Conservation (phyloP, 768 basidiomycete species). For the Punctularia strigosozonata region DNA sequence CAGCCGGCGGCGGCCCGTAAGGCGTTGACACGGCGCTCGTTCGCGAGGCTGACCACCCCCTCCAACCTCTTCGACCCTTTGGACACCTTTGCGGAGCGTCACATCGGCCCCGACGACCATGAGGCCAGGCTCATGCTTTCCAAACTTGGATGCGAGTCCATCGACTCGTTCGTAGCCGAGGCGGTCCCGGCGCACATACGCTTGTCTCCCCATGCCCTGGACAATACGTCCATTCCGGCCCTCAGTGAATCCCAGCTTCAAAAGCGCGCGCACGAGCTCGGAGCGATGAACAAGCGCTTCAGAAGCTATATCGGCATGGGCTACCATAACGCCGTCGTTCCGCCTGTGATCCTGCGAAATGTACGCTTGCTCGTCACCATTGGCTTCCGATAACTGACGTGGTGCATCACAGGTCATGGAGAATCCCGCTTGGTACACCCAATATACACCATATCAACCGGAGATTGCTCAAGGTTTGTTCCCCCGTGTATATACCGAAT, state of each 20-base stretch:
- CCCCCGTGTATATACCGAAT: neutral
- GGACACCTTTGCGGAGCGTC: constrained; percentile 83
- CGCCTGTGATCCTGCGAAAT: constrained; percentile 90
- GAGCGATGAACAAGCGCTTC: constrained; percentile 66
- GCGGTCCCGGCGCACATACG: constrained; percentile 78
- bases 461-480: constrained; percentile 91
- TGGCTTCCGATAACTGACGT: constrained; percentile 1
- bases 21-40: constrained; percentile 9
- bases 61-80: constrained; percentile 68
- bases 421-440: constrained; percentile 97
- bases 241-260: constrained; percentile 83
- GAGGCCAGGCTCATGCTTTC: constrained; percentile 78
- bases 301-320: constrained; percentile 98
- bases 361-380: constrained; percentile 26
- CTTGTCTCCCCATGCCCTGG: constrained; percentile 46
- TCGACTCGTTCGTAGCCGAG: constrained; percentile 80
- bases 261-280: constrained; percentile 62
- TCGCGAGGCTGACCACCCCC: constrained; percentile 20
- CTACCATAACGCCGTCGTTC: constrained; percentile 89
- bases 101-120: constrained; percentile 83
- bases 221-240: constrained; percentile 56
- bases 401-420: constrained; percentile 55
- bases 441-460: constrained; percentile 92
- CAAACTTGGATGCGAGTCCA: constrained; percentile 70
- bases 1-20: constrained; percentile 11